Conservation (phyloP, 1,139 yeast species). For the Trichomonascaceae sp. region DNA sequence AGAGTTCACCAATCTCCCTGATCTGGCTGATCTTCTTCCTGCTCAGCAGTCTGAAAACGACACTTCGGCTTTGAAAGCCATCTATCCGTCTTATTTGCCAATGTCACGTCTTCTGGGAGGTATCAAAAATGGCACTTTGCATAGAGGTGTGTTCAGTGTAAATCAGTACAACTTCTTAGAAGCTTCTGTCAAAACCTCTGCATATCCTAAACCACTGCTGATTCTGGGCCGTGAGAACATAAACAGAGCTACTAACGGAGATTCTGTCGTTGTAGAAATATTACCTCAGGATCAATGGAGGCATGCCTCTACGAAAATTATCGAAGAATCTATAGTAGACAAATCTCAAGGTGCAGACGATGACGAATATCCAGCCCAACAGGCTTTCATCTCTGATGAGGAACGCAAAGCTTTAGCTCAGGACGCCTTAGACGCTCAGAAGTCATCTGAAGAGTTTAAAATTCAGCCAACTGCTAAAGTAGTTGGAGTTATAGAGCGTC, state of each 20-base stretch:
- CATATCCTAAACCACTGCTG: constrained; percentile 76
- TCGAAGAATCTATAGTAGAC: constrained; percentile 69
- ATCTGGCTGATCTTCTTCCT: constrained; percentile 77
- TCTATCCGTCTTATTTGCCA: constrained; percentile 73
- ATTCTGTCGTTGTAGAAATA: constrained; percentile 83
- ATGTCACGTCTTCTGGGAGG: constrained; percentile 87
- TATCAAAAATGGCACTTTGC: constrained; percentile 74
- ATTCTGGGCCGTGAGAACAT: constrained; percentile 76
- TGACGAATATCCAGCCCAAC: constrained; percentile 30
- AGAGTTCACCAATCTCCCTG: constrained; percentile 67
- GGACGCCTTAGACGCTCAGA: constrained; percentile 63
- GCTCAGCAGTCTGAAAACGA: constrained; percentile 33
- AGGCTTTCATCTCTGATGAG: constrained; percentile 56
- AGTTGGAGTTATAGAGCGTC: constrained; percentile 82
- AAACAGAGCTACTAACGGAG: constrained; percentile 90
- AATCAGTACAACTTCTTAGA: constrained; percentile 86
- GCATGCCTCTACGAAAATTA: constrained; percentile 68
- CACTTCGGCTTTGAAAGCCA: constrained; percentile 40
- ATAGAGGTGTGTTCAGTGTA: constrained; percentile 76
- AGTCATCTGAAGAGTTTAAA: constrained; percentile 38
- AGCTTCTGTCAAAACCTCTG: constrained; percentile 69
- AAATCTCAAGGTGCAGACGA: constrained; percentile 45
- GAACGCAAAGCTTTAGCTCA: constrained; percentile 71
- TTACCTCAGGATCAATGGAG: constrained; percentile 87
- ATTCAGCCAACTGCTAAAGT: constrained; percentile 88